A percentile compares a stretch with the other conserved stretches of the same genome.
These are phyloP conservation scores for Arthrinium phaeospermum DNA, from an alignment of 2,329 filamentous ascomycete species.

Conservation along the genomic window DNA sequence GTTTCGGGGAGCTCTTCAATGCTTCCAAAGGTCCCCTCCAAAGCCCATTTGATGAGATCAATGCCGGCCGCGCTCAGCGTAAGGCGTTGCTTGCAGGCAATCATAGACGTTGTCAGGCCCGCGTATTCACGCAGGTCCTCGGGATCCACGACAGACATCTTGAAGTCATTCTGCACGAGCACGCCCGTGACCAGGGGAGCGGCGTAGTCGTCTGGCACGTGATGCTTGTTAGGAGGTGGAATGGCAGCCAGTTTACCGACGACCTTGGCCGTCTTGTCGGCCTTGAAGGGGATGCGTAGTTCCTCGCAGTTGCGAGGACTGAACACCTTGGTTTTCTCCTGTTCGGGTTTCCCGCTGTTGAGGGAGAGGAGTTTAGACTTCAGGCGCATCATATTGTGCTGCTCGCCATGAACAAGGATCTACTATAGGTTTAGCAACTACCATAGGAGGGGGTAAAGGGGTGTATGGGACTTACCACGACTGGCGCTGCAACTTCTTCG, in stretches of 20 bases:
- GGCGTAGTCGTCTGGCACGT: slow-evolving; percentile 37
- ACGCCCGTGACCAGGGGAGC: slow-evolving; percentile 79
- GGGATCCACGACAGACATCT: slow-evolving; percentile 94
- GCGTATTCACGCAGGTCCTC: slow-evolving; percentile 96
- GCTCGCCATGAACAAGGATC: slow-evolving; percentile 97
- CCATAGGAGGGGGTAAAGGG: background rate
- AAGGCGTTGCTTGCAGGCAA: slow-evolving; percentile 89
- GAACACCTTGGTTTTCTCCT: slow-evolving; percentile 88
- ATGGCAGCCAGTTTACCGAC: slow-evolving; percentile 91
- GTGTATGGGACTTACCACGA: slow-evolving; percentile 72
- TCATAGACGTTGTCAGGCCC: slow-evolving; percentile 93
- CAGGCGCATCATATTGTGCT: slow-evolving; percentile 96
- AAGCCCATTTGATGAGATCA: slow-evolving; percentile 90
- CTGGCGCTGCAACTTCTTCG: slow-evolving; percentile 87
- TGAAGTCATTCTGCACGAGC: slow-evolving; percentile 96
- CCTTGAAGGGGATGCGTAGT: slow-evolving; percentile 91
- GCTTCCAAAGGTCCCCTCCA: slow-evolving; percentile 91
- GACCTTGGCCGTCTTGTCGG: slow-evolving; percentile 94
- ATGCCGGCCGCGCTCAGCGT: slow-evolving; percentile 87
- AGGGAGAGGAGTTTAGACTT: slow-evolving; percentile 95
- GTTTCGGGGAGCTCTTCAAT: slow-evolving; percentile 72
- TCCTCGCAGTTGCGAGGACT: slow-evolving; percentile 95
- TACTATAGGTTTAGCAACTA: slow-evolving; percentile 41
- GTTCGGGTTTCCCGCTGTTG: slow-evolving; percentile 78
- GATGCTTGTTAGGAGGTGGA: slow-evolving; percentile 63